These are phyloP conservation scores for Globisporangium megalacanthum DNA, from an alignment of 352 stramenopile species.

Conservation along the genomic window DNA sequence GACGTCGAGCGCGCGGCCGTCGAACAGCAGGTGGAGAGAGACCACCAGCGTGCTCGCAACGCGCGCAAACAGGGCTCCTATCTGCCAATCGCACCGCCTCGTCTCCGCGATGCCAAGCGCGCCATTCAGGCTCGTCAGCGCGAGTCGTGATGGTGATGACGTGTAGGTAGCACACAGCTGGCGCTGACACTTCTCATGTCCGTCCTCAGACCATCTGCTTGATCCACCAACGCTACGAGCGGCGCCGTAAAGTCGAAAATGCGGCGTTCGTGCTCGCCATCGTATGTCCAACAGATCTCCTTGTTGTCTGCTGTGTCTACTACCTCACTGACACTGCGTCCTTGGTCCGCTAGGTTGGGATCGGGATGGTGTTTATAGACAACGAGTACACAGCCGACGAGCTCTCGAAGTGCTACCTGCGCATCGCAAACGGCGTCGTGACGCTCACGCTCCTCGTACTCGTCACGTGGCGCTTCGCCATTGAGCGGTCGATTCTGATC, in stretches of 20 bases:
- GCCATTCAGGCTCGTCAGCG: constrained; percentile 34
- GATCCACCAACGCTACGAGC: constrained; percentile 59
- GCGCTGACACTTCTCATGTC: not conserved
- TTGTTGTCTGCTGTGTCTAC: not conserved
- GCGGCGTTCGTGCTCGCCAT: constrained; percentile 46
- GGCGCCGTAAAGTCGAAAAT: constrained; percentile 56
- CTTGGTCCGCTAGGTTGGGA: constrained; percentile 21
- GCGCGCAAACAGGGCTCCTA: constrained; percentile 33
- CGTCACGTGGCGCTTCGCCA: constrained; percentile 45
- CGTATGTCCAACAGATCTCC: constrained; percentile 14
- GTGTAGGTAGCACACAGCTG: not conserved
- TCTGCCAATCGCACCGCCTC: constrained; percentile 23
- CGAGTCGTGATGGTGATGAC: not conserved
- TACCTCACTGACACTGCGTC: too few relatives aligned
- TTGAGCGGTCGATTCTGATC: constrained; percentile 59
- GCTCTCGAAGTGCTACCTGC: constrained; percentile 31
- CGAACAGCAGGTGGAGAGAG: constrained; percentile 37
- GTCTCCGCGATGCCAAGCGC: constrained; percentile 44
- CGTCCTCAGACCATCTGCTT: constrained; percentile 44
- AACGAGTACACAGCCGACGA: constrained; percentile 43
- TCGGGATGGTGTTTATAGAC: constrained; percentile 65
- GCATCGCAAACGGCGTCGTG: constrained; percentile 32
- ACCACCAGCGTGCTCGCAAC: constrained; percentile 21
- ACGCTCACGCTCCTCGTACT: constrained; percentile 45
- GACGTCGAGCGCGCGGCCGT: constrained; percentile 44